Evolutionary conservation across 1,284 basidiomycete species (phyloP), one percentile per base, ranked within the genome.

Genomic region (Apiotrichum gamsii): DNA sequence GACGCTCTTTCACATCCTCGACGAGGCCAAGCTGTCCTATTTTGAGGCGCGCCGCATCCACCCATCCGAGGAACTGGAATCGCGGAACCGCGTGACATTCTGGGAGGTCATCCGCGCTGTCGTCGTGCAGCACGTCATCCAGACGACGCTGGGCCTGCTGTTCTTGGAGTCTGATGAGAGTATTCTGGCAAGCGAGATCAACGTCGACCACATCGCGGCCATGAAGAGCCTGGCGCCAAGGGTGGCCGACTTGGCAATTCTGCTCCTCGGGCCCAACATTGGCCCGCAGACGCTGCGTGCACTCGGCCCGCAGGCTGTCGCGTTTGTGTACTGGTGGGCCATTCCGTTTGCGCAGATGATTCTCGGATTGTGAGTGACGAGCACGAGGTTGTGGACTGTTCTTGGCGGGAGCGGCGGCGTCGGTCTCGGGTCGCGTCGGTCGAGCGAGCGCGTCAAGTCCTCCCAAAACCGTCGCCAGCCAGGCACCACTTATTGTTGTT

Each of bases 321-420:
- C 85, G 66, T 82, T 79, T 67, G 59, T 83, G 16, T 98, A 98
- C 70, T 99, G 95, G 95, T 98, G 93, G 90, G 83, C 77, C 16
- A 82, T 94, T 9, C 95, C 95, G 0, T 61, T 73, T 4, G 64
- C 78, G 3, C 91, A 93, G 72, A 77, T 95, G 47, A 61, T 87
- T 13, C 75, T 82, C 36, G 90, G 89, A 21, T 86, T 93, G 91
- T 94, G 66, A 73, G 90, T 81, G 0, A n/a, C n/a, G n/a, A n/a
- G n/a, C n/a, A n/a, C n/a, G n/a, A n/a, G n/a, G n/a, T n/a, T n/a
- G n/a, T n/a, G n/a, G n/a, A n/a, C n/a, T n/a, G n/a, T n/a, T n/a
- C n/a, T n/a, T n/a, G n/a, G n/a, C n/a, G n/a, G n/a, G n/a, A n/a
- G n/a, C n/a, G n/a, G n/a, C n/a, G n/a, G n/a, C n/a, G n/a, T n/a